Evolutionary conservation across 345 rosid genomes (phyloP), one percentile per base, ranked within the genome.

Genomic region (Brassica cretica): DNA sequence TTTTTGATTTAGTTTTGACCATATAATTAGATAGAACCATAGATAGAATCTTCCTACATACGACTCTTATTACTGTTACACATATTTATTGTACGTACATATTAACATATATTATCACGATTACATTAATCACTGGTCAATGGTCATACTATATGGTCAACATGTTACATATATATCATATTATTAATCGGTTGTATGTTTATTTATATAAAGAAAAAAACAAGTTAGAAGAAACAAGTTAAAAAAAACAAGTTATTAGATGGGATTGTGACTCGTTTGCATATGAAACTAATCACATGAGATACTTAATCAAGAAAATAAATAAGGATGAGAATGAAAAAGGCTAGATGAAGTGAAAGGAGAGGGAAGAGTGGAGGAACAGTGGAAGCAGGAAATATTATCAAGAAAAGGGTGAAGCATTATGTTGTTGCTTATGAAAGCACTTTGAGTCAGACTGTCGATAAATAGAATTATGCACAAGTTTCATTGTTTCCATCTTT

Each of bases 381-480:
- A 74, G 71, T 39, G 49, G 61, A 63, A 41, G 46, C 62, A 73
- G 61, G 18, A 44, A 73, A 64, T 70, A 73, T 73, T 16, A 68
- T 10, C 76, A 80, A 68, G 75, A 80, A 74, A 80, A 64, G 71
- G 24, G 79, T 56, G 82, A 74, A 80, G 75, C 82, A 80, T 29
- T 39, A 5, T 74, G 70, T 41, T 29, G 32, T 64, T 70, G 82
- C 82, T 80, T 74, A 74, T 79, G 82, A 74, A 80, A 80, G 82
- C 82, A 63, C 44, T 74, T 64, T 80, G 76, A 80, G 76, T 70
- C 82, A 80, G 79, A 80, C 79, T 80, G 82, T 80, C 79, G 61
- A 80, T 80, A 80, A 74, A 80, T 74, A 80, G 76, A 80, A 27
- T 64, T 74, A 80, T 70, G 78, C 74, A 58, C 79, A 78, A 78